Evolutionary conservation across 257 asterid species (phyloP).

Genomic region (Linaria vulgaris): DNA sequence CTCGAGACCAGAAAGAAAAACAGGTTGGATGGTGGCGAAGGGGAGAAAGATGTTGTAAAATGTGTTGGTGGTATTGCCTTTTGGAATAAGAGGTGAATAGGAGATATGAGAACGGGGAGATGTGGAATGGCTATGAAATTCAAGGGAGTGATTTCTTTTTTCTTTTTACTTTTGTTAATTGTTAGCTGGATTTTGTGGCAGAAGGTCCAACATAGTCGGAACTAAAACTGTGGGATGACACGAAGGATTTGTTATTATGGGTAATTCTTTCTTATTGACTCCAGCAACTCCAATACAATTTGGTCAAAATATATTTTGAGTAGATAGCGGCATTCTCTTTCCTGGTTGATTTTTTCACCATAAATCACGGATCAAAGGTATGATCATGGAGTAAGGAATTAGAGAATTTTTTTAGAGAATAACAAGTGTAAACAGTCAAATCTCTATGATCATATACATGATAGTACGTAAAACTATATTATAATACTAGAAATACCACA

Average conservation of each 20-base stretch:
- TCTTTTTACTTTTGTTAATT: background rate
- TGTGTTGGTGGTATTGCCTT: slow-evolving; percentile 6
- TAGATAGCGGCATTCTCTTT: too few species aligned
- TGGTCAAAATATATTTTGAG: too few species aligned
- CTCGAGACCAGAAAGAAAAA: background rate
- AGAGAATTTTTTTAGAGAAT: too few species aligned
- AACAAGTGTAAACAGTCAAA: too few species aligned
- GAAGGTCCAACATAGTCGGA: slow-evolving; percentile 30
- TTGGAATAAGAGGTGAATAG: slow-evolving; percentile 2
- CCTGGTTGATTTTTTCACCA: too few species aligned
- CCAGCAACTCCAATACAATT: too few species aligned
- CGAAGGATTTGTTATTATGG: background rate
- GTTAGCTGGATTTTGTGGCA: slow-evolving; percentile 17
- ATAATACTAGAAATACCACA: too few species aligned
- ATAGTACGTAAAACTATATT: too few species aligned
- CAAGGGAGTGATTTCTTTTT: background rate
- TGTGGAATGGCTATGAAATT: slow-evolving; percentile 5
- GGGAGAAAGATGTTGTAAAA: background rate
- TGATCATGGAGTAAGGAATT: too few species aligned
- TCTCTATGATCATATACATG: too few species aligned
- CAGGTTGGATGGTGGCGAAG: background rate
- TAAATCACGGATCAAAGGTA: too few species aligned
- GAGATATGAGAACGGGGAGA: background rate
- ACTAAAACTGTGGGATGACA: background rate
- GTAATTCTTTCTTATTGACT: too few species aligned